Base-by-base conservation (phyloP, 2,329 filamentous ascomycete species). In the Atkinsonella hypoxylon region DNA sequence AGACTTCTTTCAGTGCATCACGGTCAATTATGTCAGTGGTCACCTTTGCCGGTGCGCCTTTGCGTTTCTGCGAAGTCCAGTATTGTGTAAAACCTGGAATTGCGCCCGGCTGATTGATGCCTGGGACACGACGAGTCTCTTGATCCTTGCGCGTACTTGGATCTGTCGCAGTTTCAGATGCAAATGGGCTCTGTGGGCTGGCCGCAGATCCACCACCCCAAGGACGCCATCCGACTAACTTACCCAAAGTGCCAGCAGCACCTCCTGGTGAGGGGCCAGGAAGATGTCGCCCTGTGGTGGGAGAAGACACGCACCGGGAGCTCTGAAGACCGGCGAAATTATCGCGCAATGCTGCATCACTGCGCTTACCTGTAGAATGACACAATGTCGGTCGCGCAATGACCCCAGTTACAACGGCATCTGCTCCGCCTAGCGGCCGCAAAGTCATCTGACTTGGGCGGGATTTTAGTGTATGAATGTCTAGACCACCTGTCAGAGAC, bases 401-500 rank as follows among this genome's bases (percentile, higher is more conserved):
- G 5, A 83, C 71, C n/a, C 76, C 75, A 39, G 77, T 78, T 42
- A 82, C 68, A 22, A 80, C 70, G 2, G 77, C 78, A 36, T 77
- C 78, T 39, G 73, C 71, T 51, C 72, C 72, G 52, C 76, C 79
- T 22, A 78, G 68, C 32, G 73, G 71, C 47, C 75, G 63, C 54
- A 80, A 61, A 20, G 83, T 79, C 52, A 93, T 76, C 59, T 94
- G 87, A 34, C 85, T 87, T 0, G 88, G 87, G 4, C 86, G 79
- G 1, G 77, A 76, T 59, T 84, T 83, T 4, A 94, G 74, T 0
- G 86, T 89, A 64, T 95, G 89, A 47, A 95, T 94, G 62, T 96
- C 91, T 64, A 95, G 83, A 2, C 89, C 89, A 4, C 89, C 89
- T 0, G 83, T 81, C 1, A 95, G 77, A 0, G 90, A 96, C 57